Evolutionary conservation across 306 rosid species (phyloP).

Genomic region (Vigna hirtella): DNA sequence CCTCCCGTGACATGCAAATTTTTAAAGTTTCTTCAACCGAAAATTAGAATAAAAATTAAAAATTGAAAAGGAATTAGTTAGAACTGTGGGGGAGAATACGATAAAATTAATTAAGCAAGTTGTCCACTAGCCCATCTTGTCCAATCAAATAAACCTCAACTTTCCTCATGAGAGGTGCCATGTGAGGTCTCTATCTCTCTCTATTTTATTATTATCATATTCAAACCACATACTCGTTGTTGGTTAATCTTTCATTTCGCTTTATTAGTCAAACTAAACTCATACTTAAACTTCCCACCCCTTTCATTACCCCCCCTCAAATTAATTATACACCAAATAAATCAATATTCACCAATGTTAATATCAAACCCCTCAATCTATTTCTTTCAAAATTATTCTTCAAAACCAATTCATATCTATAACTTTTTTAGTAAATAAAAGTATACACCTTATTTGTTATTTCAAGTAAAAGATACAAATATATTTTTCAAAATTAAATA

Average conservation of each 20-base stretch:
- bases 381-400: not conserved
- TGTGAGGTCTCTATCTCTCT: conserved; percentile 38
- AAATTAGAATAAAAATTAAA: conserved; percentile 9
- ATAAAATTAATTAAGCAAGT: conserved; percentile 49
- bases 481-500: too few relatives aligned
- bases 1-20: conserved; percentile 44
- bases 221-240: conserved; percentile 9
- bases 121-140: conserved; percentile 52
- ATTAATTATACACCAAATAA: too few relatives aligned
- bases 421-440: too few relatives aligned
- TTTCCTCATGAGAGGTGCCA: conserved; percentile 50
- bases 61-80: conserved; percentile 35
- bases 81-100: conserved; percentile 31
- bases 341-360: too few relatives aligned
- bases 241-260: conserved; percentile 36
- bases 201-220: not conserved
- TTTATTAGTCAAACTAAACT: conserved; percentile 40
- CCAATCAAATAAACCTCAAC: conserved; percentile 50
- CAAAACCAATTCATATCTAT: not conserved
- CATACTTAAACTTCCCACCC: not conserved
- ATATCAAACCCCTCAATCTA: too few relatives aligned
- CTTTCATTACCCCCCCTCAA: not conserved
- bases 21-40: conserved; percentile 28
- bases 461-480: too few relatives aligned
- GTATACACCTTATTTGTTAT: too few relatives aligned